Conservation (phyloP, 306 rosid genomes). For the Chamaecrista fasciculata region DNA sequence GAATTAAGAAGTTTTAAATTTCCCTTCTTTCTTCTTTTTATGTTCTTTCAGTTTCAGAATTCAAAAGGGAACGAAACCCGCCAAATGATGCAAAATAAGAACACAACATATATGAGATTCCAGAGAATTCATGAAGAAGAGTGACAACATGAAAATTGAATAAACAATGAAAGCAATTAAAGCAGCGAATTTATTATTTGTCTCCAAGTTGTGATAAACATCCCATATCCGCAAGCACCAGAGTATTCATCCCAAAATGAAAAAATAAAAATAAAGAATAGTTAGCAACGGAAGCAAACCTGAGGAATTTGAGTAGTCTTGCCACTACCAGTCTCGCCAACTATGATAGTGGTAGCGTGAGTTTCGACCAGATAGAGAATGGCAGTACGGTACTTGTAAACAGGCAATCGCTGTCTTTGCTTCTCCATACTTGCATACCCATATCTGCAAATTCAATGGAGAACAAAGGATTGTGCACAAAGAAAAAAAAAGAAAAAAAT, state of each 20-base stretch:
- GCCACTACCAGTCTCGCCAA: constrained; percentile 96
- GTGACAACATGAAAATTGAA: neutral
- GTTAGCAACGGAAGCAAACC: constrained; percentile 35
- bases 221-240: neutral
- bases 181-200: neutral
- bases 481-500: neutral
- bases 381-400: constrained; percentile 73
- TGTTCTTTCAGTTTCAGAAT: neutral
- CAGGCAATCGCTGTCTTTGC: constrained; percentile 90
- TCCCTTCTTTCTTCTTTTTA: neutral
- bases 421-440: constrained; percentile 65
- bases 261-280: neutral
- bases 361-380: constrained; percentile 84
- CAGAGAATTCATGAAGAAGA: neutral
- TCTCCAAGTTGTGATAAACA: neutral
- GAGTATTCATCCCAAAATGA: neutral
- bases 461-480: neutral
- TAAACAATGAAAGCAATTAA: neutral
- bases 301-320: constrained; percentile 97
- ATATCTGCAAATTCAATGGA: constrained; percentile 29
- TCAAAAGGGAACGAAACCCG: neutral
- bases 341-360: constrained; percentile 80
- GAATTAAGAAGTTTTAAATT: neutral
- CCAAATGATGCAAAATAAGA: neutral
- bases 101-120: neutral